These are phyloP conservation scores for Scedosporium boydii DNA, from an alignment of 2,329 filamentous ascomycete species.

Conservation along the genomic window DNA sequence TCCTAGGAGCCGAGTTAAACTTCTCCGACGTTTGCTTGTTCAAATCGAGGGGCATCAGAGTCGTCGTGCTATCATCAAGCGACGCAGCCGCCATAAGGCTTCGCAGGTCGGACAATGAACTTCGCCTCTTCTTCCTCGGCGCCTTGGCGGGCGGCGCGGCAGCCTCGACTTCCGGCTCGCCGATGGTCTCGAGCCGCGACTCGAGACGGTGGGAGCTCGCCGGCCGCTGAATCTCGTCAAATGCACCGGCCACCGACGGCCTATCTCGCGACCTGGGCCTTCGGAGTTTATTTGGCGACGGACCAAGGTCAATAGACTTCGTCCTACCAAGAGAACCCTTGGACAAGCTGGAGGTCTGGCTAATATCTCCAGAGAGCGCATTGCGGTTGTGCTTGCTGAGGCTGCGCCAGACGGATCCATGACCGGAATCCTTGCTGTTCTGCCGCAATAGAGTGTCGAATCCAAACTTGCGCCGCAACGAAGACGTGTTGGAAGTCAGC, in stretches of 20 bases:
- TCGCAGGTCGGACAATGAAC: conserved; percentile 81
- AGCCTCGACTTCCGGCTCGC: conserved; percentile 41
- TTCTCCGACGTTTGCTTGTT: conserved; percentile 47
- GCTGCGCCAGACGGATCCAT: conserved; percentile 75
- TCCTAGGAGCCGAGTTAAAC: conserved; percentile 42
- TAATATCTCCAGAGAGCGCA: conserved; percentile 33
- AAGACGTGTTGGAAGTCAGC: conserved; percentile 76
- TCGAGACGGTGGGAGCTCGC: conserved; percentile 47
- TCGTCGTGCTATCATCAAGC: conserved; percentile 26
- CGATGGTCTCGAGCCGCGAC: conserved; percentile 48
- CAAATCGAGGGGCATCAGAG: conserved; percentile 39
- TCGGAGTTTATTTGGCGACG: conserved; percentile 21
- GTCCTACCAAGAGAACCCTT: conserved; percentile 60
- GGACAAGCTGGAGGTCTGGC: conserved; percentile 54
- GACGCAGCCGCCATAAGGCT: conserved; percentile 54
- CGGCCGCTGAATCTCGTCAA: conserved; percentile 49
- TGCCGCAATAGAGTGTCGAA: conserved; percentile 68
- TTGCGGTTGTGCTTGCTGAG: conserved; percentile 70
- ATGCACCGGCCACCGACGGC: conserved; percentile 51
- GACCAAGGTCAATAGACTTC: conserved; percentile 66
- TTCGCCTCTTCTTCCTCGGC: conserved; percentile 73
- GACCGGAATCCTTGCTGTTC: conserved; percentile 66
- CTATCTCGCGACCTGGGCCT: conserved; percentile 50
- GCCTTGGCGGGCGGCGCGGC: conserved; percentile 22
- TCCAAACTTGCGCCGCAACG: conserved; percentile 74